phyloP scores from a whole-genome alignment of 179 eudicot genomes.

The Corrigiola litoralis region DNA sequence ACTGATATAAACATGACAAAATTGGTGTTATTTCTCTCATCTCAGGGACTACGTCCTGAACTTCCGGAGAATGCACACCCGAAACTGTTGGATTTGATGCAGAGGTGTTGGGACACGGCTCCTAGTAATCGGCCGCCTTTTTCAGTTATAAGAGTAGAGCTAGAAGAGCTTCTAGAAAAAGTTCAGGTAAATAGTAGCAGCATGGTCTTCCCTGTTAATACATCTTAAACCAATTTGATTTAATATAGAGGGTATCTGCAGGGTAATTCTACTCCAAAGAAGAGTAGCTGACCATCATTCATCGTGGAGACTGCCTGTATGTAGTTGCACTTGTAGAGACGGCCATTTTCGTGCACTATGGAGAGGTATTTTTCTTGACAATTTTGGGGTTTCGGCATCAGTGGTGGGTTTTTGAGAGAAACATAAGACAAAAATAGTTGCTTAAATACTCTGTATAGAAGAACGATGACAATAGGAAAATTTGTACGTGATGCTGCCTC shows the following conservation, averaged over 20 bases:
- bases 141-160: slow-evolving; percentile 55
- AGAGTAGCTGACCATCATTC: slow-evolving; percentile 8
- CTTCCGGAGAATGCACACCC: slow-evolving; percentile 70
- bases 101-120: slow-evolving; percentile 67
- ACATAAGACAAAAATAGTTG: background rate
- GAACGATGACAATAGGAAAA: background rate
- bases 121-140: slow-evolving; percentile 66
- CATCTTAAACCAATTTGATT: background rate
- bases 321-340: slow-evolving; percentile 20
- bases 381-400: slow-evolving; percentile 3
- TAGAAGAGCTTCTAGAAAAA: slow-evolving; percentile 56
- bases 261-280: slow-evolving; percentile 19
- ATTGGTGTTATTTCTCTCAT: background rate
- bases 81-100: slow-evolving; percentile 61
- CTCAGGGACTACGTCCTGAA: slow-evolving; percentile 80
- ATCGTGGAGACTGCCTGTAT: background rate
- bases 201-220: background rate
- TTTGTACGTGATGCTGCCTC: background rate
- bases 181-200: slow-evolving; percentile 35
- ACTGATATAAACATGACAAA: background rate
- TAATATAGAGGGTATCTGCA: background rate
- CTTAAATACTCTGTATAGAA: slow-evolving; percentile 6
- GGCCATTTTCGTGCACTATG: slow-evolving; percentile 15
- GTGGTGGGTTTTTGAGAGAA: background rate
- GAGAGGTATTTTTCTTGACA: slow-evolving; percentile 7